Evolutionary conservation across 2,329 filamentous ascomycete genomes (phyloP), one percentile per base, ranked within the genome.

Genomic region (Capronia epimyces): DNA sequence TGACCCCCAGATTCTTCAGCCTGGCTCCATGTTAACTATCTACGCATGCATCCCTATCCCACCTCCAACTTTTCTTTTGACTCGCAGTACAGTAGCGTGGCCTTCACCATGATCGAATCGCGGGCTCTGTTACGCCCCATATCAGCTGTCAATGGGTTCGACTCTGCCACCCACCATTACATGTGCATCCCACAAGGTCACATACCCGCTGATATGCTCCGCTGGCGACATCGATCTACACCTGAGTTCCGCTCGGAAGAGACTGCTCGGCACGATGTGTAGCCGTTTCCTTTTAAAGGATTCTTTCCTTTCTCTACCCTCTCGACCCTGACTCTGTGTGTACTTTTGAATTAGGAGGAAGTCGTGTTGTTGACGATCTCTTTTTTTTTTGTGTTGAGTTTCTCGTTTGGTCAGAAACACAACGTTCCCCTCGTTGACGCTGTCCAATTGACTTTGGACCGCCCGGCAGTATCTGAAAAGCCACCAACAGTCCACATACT

Each of bases 261-360:
- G 20, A 42, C 22, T 24, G 21, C 39, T 42, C 39, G 39, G 39
- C 39, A 42, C 20, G 39, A 42, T 42, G 39, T 24, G 7, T 42
- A 42, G 5, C 39, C 22, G 39, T 42, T 5, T 10, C 3, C 20
- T 42, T 15, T 42, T 25, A 21, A 20, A 25, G 9, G 21, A 5
- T 42, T 20, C 9, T 42, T 25, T 20, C 15, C 39, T 16, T 22
- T 21, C n/a, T 25, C 22, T 42, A 15, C 39, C 13, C 25, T 25
- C 39, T 25, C 12, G 34, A n/a, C 10, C 25, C 20, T 15, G 15
- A 15, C 39, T 25, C 13, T 25, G 39, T 40, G 36, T 22, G 20
- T 40, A 13, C 15, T 6, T 6, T 20, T 12, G 20, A n/a, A n/a
- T n/a, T n/a, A 20, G 22, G 20, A 25, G 9, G 39, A 42, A 42